These are phyloP conservation scores for Paxillus involutus DNA, from an alignment of 768 basidiomycete species.

Conservation along the genomic window DNA sequence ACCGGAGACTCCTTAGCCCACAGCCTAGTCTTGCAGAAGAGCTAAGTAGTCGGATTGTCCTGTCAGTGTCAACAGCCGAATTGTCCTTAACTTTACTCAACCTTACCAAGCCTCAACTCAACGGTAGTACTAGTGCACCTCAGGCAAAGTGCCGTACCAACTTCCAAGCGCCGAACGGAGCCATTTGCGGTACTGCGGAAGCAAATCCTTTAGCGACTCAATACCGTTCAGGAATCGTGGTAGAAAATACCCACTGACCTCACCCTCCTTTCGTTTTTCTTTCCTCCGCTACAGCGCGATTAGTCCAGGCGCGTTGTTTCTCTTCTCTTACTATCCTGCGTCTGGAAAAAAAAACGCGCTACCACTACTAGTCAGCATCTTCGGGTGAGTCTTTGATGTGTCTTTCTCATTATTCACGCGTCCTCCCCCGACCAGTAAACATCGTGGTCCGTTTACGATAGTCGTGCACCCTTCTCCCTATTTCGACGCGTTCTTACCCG, in stretches of 20 bases:
- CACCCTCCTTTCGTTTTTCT: slow-evolving; percentile 30
- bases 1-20: slow-evolving; percentile 8
- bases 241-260: slow-evolving; percentile 32
- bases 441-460: slow-evolving; percentile 36
- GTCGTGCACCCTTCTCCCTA: slow-evolving; percentile 7
- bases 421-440: slow-evolving; percentile 22
- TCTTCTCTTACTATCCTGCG: slow-evolving; percentile 21
- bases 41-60: too few species aligned
- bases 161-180: slow-evolving; percentile 20
- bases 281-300: slow-evolving; percentile 28
- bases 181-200: slow-evolving; percentile 34
- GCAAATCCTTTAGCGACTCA: slow-evolving; percentile 35
- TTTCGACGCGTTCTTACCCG: slow-evolving; percentile 31
- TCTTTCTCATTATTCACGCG: slow-evolving; percentile 26
- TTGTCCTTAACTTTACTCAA: slow-evolving; percentile 11
- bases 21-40: too few species aligned
- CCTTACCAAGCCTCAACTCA: slow-evolving; percentile 23
- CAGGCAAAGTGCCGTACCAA: slow-evolving; percentile 28
- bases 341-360: slow-evolving; percentile 18
- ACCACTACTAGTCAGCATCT: slow-evolving; percentile 17
- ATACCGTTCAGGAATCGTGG: slow-evolving; percentile 36
- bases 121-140: slow-evolving; percentile 11
- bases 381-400: slow-evolving; percentile 26
- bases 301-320: slow-evolving; percentile 20
- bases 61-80: slow-evolving; percentile 11